Conservation (phyloP, 257 asterid species). For the Penstemon davidsonii region DNA sequence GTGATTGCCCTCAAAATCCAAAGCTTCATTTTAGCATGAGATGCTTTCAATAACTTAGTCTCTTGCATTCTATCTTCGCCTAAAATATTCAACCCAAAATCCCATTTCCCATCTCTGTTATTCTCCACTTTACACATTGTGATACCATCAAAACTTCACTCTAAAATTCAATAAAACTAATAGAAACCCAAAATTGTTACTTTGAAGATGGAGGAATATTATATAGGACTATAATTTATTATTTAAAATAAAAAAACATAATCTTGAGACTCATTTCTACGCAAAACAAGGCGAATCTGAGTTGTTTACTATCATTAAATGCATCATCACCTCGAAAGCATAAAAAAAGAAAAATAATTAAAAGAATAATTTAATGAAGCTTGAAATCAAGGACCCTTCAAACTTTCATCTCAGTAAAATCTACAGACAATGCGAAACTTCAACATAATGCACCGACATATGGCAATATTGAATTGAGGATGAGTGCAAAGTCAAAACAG, state of each 20-base stretch:
- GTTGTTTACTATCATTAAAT: conserved; percentile 34
- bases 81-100: conserved; percentile 26
- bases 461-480: not conserved
- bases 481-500: not conserved
- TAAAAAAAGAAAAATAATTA: conserved; percentile 2
- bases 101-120: conserved; percentile 22
- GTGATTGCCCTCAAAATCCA: conserved; percentile 53
- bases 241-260: not conserved
- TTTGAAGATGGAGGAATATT: not conserved
- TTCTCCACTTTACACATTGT: conserved; percentile 35
- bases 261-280: conserved; percentile 16
- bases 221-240: not conserved
- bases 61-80: conserved; percentile 32
- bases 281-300: conserved; percentile 53
- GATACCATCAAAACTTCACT: conserved; percentile 12
- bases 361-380: conserved; percentile 23
- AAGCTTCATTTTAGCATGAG: conserved; percentile 46
- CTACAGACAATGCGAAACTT: conserved; percentile 30
- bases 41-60: conserved; percentile 32
- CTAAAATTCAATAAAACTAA: conserved; percentile 18
- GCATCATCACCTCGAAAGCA: conserved; percentile 32
- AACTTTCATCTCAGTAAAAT: conserved; percentile 12
- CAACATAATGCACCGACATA: conserved; percentile 23
- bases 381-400: conserved; percentile 19
- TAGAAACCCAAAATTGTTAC: conserved; percentile 1